Conservation (phyloP, 2,329 filamentous ascomycete species). For the Diaporthe aspalathi region DNA sequence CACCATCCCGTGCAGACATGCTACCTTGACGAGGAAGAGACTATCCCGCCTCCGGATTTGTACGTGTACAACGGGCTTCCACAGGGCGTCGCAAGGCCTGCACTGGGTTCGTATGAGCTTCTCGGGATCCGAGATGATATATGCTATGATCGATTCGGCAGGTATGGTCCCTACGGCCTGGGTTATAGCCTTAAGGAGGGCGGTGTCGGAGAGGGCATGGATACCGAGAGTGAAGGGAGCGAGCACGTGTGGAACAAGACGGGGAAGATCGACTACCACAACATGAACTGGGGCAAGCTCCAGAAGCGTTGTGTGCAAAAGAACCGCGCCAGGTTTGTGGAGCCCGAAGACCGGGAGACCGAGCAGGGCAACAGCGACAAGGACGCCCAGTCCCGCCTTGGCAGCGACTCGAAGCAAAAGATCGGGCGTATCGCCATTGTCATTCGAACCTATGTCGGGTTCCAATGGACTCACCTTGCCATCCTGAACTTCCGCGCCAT, state of each 20-base stretch:
- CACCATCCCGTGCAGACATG: constrained; percentile 68
- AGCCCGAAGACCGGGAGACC: constrained; percentile 48
- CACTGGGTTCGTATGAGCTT: constrained; percentile 80
- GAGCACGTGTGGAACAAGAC: constrained; percentile 67
- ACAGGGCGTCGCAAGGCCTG: constrained; percentile 80
- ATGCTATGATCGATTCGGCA: constrained; percentile 89
- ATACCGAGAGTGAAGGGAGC: constrained; percentile 76
- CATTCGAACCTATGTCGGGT: constrained; percentile 83
- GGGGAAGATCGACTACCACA: constrained; percentile 67
- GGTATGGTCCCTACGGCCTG: constrained; percentile 85
- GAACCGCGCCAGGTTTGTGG: constrained; percentile 73
- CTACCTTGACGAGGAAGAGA: constrained; percentile 71
- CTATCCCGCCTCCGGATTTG: constrained; percentile 68
- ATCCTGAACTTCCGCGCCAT: constrained; percentile 85
- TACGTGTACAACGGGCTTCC: constrained; percentile 78
- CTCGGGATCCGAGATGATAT: constrained; percentile 81
- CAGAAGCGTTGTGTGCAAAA: constrained; percentile 65
- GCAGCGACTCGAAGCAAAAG: constrained; percentile 48
- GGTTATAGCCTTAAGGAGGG: constrained; percentile 82
- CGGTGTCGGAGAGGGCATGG: constrained; percentile 77
- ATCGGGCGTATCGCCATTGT: constrained; percentile 77
- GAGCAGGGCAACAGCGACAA: constrained; percentile 39
- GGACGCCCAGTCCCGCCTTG: constrained; percentile 26
- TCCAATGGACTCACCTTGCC: constrained; percentile 80
- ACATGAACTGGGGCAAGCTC: constrained; percentile 65